Conservation (phyloP, 164 flowering plant species). For the Vitis amurensis region DNA sequence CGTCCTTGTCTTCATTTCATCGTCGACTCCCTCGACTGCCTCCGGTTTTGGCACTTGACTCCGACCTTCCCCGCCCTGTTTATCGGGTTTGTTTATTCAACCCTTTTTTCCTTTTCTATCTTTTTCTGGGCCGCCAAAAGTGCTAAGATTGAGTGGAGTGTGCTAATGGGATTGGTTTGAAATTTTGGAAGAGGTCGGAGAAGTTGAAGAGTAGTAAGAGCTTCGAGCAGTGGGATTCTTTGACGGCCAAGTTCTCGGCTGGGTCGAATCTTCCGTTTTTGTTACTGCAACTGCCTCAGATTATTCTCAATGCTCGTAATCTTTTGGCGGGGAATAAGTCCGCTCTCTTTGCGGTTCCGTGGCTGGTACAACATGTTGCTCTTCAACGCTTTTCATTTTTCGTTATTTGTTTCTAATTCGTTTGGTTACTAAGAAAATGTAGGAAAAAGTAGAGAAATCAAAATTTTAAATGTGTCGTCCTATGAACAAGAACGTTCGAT, state of each 20-base stretch:
- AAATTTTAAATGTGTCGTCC: background rate
- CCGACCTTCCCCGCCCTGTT: constrained; percentile 20
- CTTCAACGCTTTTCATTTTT: background rate
- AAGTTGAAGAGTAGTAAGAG: constrained; percentile 19
- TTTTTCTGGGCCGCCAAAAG: background rate
- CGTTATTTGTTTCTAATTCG: background rate
- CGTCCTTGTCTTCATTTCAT: background rate
- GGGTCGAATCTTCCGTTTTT: constrained; percentile 76
- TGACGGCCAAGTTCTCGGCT: constrained; percentile 75
- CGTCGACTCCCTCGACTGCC: constrained; percentile 17
- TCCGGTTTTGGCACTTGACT: constrained; percentile 13
- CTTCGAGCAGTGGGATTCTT: constrained; percentile 66
- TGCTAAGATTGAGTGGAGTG: too few species aligned
- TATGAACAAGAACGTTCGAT: too few species aligned
- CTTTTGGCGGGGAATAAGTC: constrained; percentile 71
- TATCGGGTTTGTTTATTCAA: constrained; percentile 11
- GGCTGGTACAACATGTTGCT: constrained; percentile 55
- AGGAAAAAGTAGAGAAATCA: background rate
- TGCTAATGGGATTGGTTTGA: background rate
- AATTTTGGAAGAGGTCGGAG: constrained; percentile 21
- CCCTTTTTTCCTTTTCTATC: background rate
- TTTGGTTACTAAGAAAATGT: background rate
- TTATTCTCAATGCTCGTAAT: constrained; percentile 79
- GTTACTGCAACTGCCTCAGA: constrained; percentile 82
- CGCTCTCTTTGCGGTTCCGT: constrained; percentile 78